Conservation (phyloP, 164 flowering plant genomes). For the Platanus orientalis region DNA sequence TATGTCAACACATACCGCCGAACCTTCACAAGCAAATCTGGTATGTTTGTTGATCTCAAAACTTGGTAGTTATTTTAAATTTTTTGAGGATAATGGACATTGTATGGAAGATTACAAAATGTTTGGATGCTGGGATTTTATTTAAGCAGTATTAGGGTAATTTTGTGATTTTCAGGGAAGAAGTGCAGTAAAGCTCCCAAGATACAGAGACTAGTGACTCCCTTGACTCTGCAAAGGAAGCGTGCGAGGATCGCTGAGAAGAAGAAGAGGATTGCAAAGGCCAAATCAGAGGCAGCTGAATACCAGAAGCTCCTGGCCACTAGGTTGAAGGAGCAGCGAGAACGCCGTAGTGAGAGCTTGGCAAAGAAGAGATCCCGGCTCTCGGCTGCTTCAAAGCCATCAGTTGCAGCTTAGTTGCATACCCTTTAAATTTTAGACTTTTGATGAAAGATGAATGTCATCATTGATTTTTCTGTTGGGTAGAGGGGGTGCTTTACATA, state of each 20-base stretch:
- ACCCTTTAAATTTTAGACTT: not conserved
- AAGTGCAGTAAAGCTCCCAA: too few species aligned
- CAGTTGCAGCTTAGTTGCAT: slow-evolving; percentile 23
- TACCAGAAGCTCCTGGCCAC: slow-evolving; percentile 44
- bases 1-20: not conserved
- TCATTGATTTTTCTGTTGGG: too few species aligned
- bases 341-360: slow-evolving; percentile 41
- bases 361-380: slow-evolving; percentile 44
- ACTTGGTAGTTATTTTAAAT: too few species aligned
- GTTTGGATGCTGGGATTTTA: too few species aligned
- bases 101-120: too few species aligned
- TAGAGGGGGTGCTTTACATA: too few species aligned
- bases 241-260: slow-evolving; percentile 15
- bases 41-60: not conserved
- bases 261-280: slow-evolving; percentile 44
- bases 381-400: slow-evolving; percentile 40
- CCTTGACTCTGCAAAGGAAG: slow-evolving; percentile 8
- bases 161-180: not conserved
- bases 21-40: slow-evolving; percentile 1
- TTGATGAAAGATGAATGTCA: not conserved
- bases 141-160: too few species aligned
- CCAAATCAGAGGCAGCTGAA: slow-evolving; percentile 40
- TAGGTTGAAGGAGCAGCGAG: slow-evolving; percentile 45
- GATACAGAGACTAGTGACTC: slow-evolving; percentile 11
- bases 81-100: too few species aligned